A percentile compares a stretch with the other conserved stretches of the same genome.
phyloP scores from a whole-genome alignment of 208 protist genomes.

The Entamoeba dispar region DNA sequence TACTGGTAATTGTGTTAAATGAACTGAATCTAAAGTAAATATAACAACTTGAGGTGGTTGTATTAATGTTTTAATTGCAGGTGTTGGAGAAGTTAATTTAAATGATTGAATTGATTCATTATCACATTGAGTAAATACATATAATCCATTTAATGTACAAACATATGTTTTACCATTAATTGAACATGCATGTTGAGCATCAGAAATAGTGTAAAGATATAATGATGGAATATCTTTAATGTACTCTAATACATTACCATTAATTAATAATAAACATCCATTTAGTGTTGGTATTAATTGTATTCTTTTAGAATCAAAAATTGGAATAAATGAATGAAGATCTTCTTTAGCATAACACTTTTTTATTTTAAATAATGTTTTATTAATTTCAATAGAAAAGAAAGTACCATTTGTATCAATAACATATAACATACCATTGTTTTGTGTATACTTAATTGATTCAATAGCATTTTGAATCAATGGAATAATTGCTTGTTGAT shows the following conservation, averaged over 20 bases:
- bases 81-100: too few relatives aligned
- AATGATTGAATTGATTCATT: too few relatives aligned
- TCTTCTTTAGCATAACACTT: background rate
- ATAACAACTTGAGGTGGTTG: background rate
- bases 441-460: background rate
- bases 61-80: background rate
- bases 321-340: background rate
- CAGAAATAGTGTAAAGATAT: background rate
- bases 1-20: background rate
- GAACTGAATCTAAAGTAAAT: background rate
- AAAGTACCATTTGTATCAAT: background rate
- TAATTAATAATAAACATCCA: background rate
- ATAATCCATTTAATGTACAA: too few relatives aligned
- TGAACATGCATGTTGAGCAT: too few relatives aligned
- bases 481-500: background rate
- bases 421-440: background rate
- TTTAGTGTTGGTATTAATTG: background rate
- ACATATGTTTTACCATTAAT: too few relatives aligned
- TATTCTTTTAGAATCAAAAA: background rate
- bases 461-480: background rate
- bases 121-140: too few relatives aligned
- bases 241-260: background rate
- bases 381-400: background rate
- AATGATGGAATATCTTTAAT: background rate
- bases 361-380: background rate